Base-by-base conservation (phyloP, 2,329 filamentous ascomycete species). In the Helotiales sp. region DNA sequence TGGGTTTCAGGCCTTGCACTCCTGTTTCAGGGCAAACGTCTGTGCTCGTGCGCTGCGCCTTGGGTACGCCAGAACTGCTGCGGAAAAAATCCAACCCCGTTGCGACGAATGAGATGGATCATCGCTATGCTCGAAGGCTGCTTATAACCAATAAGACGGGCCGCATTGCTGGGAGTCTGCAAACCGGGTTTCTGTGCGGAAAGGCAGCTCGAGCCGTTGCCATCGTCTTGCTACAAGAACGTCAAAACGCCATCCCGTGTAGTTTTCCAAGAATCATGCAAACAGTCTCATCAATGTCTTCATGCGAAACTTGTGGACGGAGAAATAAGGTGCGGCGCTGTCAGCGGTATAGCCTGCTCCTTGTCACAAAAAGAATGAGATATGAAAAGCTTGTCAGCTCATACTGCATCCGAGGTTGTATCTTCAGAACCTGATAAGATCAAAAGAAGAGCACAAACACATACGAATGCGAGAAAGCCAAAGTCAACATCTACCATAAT, bases 231-330 rank as follows among this genome's bases (percentile, higher is more conserved):
- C 38, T 22, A 42, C 38, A 42, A 24, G 2, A 42, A 42, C 38
- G 27, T 44, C 40, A 44, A 44, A 44, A 44, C 40, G 19, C n/a
- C 40, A 13, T 44, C 22, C 40, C 40, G 40, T 44, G 5, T 44
- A 3, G 40, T 44, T 25, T 48, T 17, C 46, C 30, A 27, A 30
- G 46, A 48, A 48, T 31, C 17, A 52, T 54, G 52, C 50, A 57
- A 51, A 57, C 53, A 50, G 25, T 29, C 46, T 60, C 50, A 54
- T 60, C 15, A 40, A 57, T 42, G 2, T 40, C 29, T 22, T 48
- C 25, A 55, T 55, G 52, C 57, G 30, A 42, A 34, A 46, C 25
- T 19, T n/a, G 30, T 27, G 25, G 29, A 12, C 52, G 40, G 29
- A 36, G 19, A 40, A 54, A 47, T 47, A 46, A 40, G 40, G n/a